Percentiles rank a stretch among this genome's conserved stretches.
Evolutionary conservation across 225 moss, liverwort and hornwort species (phyloP).

Genomic region (Anthoceros angustus): DNA sequence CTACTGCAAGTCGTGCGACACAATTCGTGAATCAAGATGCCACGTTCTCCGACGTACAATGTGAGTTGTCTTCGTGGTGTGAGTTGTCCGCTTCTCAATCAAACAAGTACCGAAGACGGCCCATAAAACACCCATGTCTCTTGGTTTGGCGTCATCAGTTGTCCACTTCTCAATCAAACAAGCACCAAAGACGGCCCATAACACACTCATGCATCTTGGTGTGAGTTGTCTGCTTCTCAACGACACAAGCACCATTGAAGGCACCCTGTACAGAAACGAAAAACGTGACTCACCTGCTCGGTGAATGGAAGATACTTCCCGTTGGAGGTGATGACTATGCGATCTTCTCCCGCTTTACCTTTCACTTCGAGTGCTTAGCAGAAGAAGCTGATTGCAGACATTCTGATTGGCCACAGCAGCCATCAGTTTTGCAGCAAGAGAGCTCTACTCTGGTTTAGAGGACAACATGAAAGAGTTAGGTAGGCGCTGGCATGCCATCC

Average conservation of each 20-base stretch:
- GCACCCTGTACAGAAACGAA: not conserved
- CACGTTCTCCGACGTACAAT: not conserved
- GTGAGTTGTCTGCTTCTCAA: not conserved
- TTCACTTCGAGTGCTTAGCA: constrained; percentile 59
- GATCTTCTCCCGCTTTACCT: constrained; percentile 82
- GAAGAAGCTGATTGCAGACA: constrained; percentile 80
- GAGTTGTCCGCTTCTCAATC: not conserved
- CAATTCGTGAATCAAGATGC: not conserved
- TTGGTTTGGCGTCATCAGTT: too few relatives aligned
- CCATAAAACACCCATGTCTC: too few relatives aligned
- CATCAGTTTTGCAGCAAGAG: not conserved
- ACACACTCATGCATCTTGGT: too few relatives aligned
- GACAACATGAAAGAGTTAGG: too few relatives aligned
- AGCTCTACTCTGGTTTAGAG: too few relatives aligned
- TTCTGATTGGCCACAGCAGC: constrained; percentile 22
- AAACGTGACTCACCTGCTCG: constrained; percentile 41
- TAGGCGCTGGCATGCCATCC: constrained; percentile 50
- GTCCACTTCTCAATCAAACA: too few relatives aligned
- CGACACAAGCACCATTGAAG: not conserved
- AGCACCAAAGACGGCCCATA: too few relatives aligned
- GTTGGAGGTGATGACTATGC: constrained; percentile 57
- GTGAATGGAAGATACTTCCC: constrained; percentile 55
- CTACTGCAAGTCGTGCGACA: too few relatives aligned
- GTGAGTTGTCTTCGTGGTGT: not conserved
- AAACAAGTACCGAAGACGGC: too few relatives aligned